Conservation (phyloP, 2,329 filamentous ascomycete species). For the Rhynchosporium agropyri region DNA sequence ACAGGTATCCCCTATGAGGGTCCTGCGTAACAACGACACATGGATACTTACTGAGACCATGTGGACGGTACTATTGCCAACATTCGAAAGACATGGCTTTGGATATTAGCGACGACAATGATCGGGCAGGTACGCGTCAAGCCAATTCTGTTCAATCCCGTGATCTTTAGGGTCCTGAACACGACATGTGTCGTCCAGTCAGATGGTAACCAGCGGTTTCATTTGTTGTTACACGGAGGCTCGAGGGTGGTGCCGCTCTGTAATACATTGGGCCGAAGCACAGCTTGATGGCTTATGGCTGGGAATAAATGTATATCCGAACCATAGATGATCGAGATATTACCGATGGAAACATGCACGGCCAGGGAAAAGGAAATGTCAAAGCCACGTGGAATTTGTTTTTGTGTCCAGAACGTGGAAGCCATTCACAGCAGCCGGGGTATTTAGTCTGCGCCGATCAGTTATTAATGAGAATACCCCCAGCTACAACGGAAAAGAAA, state of each 20-base stretch:
- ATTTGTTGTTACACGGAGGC: neutral
- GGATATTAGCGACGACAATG: neutral
- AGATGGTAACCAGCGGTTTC: neutral
- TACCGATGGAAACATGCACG: neutral
- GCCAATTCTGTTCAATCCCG: neutral
- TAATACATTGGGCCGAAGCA: too few relatives aligned
- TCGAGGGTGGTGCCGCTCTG: neutral
- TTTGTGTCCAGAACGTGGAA: neutral
- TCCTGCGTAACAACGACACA: neutral
- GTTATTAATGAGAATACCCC: neutral
- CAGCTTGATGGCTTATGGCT: neutral
- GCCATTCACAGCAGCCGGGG: neutral
- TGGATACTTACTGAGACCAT: neutral
- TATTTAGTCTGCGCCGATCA: neutral
- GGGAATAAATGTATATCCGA: neutral
- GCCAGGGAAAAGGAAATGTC: neutral
- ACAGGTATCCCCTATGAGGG: too few relatives aligned
- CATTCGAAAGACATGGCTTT: neutral
- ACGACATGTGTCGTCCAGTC: constrained; percentile 1
- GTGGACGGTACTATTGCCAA: neutral
- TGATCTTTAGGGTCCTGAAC: constrained; percentile 6
- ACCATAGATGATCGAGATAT: neutral
- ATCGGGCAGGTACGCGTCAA: constrained; percentile 9
- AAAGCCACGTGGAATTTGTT: constrained; percentile 5
- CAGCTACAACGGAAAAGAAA: neutral